phyloP scores from a whole-genome alignment of 768 basidiomycete species.

The Phaeolepiota aurea region DNA sequence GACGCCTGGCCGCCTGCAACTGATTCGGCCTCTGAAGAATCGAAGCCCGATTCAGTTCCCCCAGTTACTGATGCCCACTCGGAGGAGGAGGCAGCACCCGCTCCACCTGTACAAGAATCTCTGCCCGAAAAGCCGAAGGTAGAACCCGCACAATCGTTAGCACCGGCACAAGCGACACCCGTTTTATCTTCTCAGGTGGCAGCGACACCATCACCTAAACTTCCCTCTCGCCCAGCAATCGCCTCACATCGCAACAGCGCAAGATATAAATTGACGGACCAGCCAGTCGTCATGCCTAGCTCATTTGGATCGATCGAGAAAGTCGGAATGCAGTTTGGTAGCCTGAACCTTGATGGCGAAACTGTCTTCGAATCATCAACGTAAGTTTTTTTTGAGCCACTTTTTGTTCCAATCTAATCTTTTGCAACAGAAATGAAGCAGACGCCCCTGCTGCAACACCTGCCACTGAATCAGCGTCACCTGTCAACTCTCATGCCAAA shows the following conservation, averaged over 20 bases:
- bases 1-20: constrained; percentile 26
- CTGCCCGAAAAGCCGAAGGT: constrained; percentile 16
- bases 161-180: constrained; percentile 21
- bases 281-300: constrained; percentile 76
- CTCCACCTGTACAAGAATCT: constrained; percentile 19
- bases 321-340: constrained; percentile 87
- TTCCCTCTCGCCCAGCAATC: constrained; percentile 43
- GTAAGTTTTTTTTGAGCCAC: background rate
- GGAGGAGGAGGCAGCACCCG: constrained; percentile 18
- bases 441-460: constrained; percentile 6
- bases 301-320: constrained; percentile 66
- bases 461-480: constrained; percentile 21
- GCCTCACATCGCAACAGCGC: constrained; percentile 47
- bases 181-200: constrained; percentile 25
- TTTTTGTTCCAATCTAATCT: background rate
- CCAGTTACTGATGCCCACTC: constrained; percentile 12
- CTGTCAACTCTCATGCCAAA: constrained; percentile 18
- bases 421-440: background rate
- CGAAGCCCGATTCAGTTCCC: constrained; percentile 10
- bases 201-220: constrained; percentile 40
- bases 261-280: constrained; percentile 66
- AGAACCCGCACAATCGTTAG: constrained; percentile 18
- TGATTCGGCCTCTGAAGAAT: constrained; percentile 10
- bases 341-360: constrained; percentile 69
- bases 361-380: constrained; percentile 47